phyloP scores from a whole-genome alignment of 2,329 filamentous ascomycete genomes.

The Colletotrichum sp. region DNA sequence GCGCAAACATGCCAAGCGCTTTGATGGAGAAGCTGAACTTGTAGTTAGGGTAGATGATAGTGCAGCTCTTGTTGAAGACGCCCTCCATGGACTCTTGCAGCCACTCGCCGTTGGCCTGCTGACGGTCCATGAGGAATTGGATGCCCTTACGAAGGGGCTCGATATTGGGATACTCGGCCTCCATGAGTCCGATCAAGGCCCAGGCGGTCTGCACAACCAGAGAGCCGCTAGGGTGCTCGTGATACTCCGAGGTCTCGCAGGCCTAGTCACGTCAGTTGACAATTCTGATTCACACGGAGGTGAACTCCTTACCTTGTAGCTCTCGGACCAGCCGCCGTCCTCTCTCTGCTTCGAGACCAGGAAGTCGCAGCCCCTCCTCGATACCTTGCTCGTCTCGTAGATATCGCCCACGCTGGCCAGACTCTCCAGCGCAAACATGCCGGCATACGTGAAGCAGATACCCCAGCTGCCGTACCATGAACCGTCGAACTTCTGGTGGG shows the following conservation, averaged over 20 bases:
- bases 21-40: constrained; percentile 97
- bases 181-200: constrained; percentile 82
- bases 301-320: constrained; percentile 67
- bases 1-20: constrained; percentile 87
- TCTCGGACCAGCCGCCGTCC: constrained; percentile 97
- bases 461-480: constrained; percentile 98
- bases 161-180: constrained; percentile 80
- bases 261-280: constrained; percentile 48
- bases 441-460: constrained; percentile 97
- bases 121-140: constrained; percentile 81
- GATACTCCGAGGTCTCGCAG: constrained; percentile 78
- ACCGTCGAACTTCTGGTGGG: constrained; percentile 79
- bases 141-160: constrained; percentile 76
- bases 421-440: constrained; percentile 94
- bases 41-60: constrained; percentile 99
- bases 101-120: constrained; percentile 93
- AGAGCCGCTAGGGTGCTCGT: constrained; percentile 74
- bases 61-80: constrained; percentile 98
- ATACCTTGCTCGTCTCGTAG: constrained; percentile 73
- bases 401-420: constrained; percentile 82
- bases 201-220: constrained; percentile 96
- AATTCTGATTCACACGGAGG: neutral
- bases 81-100: constrained; percentile 94
- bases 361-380: constrained; percentile 82
- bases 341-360: constrained; percentile 81